Base-by-base conservation (phyloP, 208 protist species). In the Angomonas ambiguus region DNA sequence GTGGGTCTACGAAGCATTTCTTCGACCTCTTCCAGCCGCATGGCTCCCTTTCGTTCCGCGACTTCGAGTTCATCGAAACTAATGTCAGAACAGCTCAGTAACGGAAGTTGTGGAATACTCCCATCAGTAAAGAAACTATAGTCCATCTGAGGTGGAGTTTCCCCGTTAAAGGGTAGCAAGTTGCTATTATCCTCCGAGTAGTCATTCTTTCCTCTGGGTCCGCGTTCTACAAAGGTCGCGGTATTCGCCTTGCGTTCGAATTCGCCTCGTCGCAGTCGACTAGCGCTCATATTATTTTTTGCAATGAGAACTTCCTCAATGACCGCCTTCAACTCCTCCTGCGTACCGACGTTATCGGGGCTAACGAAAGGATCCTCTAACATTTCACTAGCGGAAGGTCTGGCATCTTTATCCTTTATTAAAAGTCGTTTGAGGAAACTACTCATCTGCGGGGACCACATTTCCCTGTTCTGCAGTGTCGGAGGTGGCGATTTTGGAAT, bases 361-460 rank as follows among this genome's bases (percentile, higher is more conserved):
- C 58, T 33, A 56, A 96, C 73, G 66, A 96, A 96, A 5, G 91
- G 79, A 56, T 96, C 91, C 61, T 82, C 71, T 59, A 96, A 76
- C 85, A 96, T 86, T 33, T 71, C 69, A 22, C 78, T 64, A 1
- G 91, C 91, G 0, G 63, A 83, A 24, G 91, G 91, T 0, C 91
- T 85, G 0, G 74, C 13, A 33, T 89, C 77, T 49, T 88, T 83
- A 58, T 96, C 83, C 60, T 93, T 91, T 16, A 72, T 88, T 18
- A 96, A 77, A 18, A 92, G 73, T 0, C 91, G 80, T 55, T 85
- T 82, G 22, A 96, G 59, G 60, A 96, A 96, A 28, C 75, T 32
- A 67, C 83, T 76, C 91, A 96, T 96, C 67, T 87, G 81, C 20
- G 87, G 85, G n/a, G 91, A 96, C 84, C 87, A 96, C 16, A 69